Evolutionary conservation across 345 rosid species (phyloP), one percentile per base, ranked within the genome.

Genomic region (Eucalyptus coolabah): DNA sequence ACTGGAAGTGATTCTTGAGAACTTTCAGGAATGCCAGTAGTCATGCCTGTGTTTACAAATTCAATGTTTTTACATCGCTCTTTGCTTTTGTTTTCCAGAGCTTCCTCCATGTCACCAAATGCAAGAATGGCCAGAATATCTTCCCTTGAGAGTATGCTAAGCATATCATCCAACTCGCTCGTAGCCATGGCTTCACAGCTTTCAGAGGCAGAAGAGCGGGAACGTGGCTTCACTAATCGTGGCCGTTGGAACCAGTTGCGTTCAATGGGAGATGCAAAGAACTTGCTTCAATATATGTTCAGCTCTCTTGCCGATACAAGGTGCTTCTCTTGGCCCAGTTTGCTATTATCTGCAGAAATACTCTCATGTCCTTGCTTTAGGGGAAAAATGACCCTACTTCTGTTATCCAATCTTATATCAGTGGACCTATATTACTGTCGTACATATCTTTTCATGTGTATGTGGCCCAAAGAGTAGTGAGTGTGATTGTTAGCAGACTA

Each of bases 141-240:
- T 88, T 97, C 98, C 67, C 99, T 98, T 37, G 99, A 98, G 93
- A 95, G 92, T 93, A 98, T 98, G 99, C 93, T 97, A 26, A 94
- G 95, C 91, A 96, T 97, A 91, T 94, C 99, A 90, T 98, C 99
- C 82, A 96, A 96, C 91, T 98, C 98, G 54, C 96, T 98, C 37
- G 99, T 98, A 47, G 95, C 99, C 67, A 98, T 98, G 99, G 99
- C 99, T 87, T 97, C 99, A 90, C 99, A 98, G 92, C 98, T 98
- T 88, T 98, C 99, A 59, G 99, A 98, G 93, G 99, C 99, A 91
- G 98, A 97, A 92, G 99, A 98, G 91, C 92, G 99, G 53, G 99
- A 98, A 86, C 98, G 99, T 87, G 96, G 94, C 49, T 95, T 98
- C 90, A 93, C 96, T 63, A 96, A 77, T 90, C 99, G 99, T 90